These are phyloP conservation scores for Stagonosporopsis rhizophila DNA, from an alignment of 2,329 filamentous ascomycete species.

Conservation along the genomic window DNA sequence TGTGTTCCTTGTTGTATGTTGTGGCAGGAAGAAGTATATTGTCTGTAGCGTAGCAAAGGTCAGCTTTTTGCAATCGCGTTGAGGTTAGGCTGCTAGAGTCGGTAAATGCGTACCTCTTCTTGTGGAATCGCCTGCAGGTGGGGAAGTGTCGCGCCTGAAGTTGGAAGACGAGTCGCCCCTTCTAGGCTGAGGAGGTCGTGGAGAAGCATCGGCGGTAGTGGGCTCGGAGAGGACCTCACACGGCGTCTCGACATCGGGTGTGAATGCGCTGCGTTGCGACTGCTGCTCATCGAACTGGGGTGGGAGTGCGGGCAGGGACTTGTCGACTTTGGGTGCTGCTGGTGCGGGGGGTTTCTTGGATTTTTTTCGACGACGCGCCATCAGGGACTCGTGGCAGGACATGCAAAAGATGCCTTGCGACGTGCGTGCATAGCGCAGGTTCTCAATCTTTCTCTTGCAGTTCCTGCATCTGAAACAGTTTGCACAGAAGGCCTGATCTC, in stretches of 20 bases:
- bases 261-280: constrained; percentile 65
- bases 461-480: constrained; percentile 97
- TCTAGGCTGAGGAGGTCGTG: constrained; percentile 51
- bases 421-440: constrained; percentile 94
- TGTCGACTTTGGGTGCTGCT: constrained; percentile 74
- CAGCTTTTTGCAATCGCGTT: constrained; percentile 4
- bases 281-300: constrained; percentile 68
- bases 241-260: constrained; percentile 62
- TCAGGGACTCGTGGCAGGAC: constrained; percentile 96
- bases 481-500: constrained; percentile 96
- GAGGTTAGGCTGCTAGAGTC: neutral
- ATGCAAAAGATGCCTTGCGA: constrained; percentile 99
- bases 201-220: constrained; percentile 71
- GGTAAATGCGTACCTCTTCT: constrained; percentile 42
- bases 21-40: constrained; percentile 75
- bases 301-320: constrained; percentile 89
- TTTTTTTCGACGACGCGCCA: constrained; percentile 90
- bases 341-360: constrained; percentile 62
- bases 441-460: constrained; percentile 98
- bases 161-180: constrained; percentile 47
- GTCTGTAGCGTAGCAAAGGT: constrained; percentile 50
- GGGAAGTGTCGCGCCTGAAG: constrained; percentile 50
- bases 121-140: constrained; percentile 38
- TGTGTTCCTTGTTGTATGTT: constrained; percentile 75
- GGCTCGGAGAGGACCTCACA: constrained; percentile 69